Percentiles rank a stretch among this genome's conserved stretches.
Conservation (phyloP, 176 grass and related monocot genomes). For the Hordeum marinum region DNA sequence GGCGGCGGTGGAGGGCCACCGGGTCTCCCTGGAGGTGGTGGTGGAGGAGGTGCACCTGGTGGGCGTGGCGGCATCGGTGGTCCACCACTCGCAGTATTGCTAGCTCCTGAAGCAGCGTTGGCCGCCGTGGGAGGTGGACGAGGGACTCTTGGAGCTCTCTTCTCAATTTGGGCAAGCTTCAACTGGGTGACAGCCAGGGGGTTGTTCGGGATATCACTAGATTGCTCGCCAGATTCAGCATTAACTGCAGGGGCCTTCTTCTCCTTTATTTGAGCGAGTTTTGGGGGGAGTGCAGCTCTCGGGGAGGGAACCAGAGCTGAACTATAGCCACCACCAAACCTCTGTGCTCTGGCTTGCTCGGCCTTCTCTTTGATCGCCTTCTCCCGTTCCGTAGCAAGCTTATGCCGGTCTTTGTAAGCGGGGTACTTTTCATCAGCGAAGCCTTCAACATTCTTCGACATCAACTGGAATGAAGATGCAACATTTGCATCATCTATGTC, state of each 20-base stretch:
- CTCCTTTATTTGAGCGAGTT: conserved; percentile 88
- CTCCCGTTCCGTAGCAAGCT: conserved; percentile 79
- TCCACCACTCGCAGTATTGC: conserved; percentile 28
- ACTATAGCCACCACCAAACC: conserved; percentile 44
- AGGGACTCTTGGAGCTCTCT: conserved; percentile 74
- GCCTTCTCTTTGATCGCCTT: conserved; percentile 86
- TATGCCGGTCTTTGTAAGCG: conserved; percentile 79
- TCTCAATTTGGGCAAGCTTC: conserved; percentile 83
- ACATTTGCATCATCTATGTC: conserved; percentile 54
- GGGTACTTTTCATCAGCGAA: conserved; percentile 91
- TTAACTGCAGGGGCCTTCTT: conserved; percentile 47
- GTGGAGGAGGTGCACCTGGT: conserved; percentile 57
- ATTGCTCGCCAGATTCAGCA: conserved; percentile 41
- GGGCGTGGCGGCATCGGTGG: conserved; percentile 30
- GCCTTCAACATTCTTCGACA: conserved; percentile 75
- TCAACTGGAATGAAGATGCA: conserved; percentile 62
- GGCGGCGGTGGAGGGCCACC: conserved; percentile 51
- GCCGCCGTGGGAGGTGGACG: conserved; percentile 57
- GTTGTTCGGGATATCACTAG: conserved; percentile 41
- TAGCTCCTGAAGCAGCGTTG: conserved; percentile 26
- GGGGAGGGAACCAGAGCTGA: conserved; percentile 29
- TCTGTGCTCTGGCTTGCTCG: conserved; percentile 66
- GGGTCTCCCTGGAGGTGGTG: conserved; percentile 50
- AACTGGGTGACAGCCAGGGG: conserved; percentile 58
- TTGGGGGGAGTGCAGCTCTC: conserved; percentile 48